phyloP scores from a whole-genome alignment of 345 rosid species.

The Salix dunnii region DNA sequence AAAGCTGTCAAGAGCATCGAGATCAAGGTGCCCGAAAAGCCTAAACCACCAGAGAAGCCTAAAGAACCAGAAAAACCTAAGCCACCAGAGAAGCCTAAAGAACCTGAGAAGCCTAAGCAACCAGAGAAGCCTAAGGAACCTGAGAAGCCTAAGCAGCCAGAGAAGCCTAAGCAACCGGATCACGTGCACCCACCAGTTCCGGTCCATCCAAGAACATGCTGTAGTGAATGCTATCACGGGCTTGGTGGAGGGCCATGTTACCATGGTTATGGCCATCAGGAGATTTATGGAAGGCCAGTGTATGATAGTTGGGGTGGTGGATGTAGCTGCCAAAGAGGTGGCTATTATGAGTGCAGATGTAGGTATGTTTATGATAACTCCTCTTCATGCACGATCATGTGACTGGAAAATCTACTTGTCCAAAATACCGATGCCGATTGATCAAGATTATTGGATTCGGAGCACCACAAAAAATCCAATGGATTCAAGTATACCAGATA shows the following conservation, averaged over 20 bases:
- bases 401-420: too few relatives aligned
- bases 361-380: not conserved
- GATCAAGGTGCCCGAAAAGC: conserved; percentile 36
- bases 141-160: conserved; percentile 6
- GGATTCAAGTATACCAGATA: too few relatives aligned
- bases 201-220: conserved; percentile 24
- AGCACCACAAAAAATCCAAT: too few relatives aligned
- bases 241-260: conserved; percentile 21
- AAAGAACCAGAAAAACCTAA: conserved; percentile 14
- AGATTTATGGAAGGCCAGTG: conserved; percentile 28
- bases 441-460: too few relatives aligned
- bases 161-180: not conserved
- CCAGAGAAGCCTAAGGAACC: conserved; percentile 3
- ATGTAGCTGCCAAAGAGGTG: too few relatives aligned
- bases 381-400: too few relatives aligned
- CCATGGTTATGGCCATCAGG: conserved; percentile 9
- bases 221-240: conserved; percentile 18
- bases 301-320: conserved; percentile 20
- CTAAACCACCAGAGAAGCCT: conserved; percentile 17
- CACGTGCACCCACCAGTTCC: not conserved
- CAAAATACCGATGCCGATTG: too few relatives aligned
- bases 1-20: conserved; percentile 57
- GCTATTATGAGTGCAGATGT: too few relatives aligned
- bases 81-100: conserved; percentile 14
- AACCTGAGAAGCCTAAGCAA: conserved; percentile 16